Percentiles rank a stretch among this genome's conserved stretches.
Conservation (phyloP, 352 stramenopile species). For the Pilasporangium apinafurcum region DNA sequence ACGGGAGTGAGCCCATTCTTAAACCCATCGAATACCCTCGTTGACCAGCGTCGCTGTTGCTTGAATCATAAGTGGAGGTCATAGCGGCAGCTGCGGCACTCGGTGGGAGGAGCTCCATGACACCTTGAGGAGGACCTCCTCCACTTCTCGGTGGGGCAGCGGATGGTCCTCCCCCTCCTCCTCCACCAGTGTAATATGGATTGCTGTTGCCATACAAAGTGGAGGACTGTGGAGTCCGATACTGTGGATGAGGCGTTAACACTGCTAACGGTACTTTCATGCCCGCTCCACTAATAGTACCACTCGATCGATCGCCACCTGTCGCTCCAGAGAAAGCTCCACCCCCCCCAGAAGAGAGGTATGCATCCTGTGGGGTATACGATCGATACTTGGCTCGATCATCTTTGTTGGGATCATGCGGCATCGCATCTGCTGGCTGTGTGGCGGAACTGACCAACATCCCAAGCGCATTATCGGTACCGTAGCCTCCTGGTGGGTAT, state of each 20-base stretch:
- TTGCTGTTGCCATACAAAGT: background rate
- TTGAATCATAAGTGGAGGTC: constrained; percentile 10
- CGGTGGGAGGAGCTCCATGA: constrained; percentile 8
- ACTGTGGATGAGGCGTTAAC: background rate
- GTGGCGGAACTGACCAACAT: constrained; percentile 56
- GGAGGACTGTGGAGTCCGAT: background rate
- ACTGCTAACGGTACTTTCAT: no score
- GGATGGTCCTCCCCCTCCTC: background rate
- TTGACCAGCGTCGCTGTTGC: background rate
- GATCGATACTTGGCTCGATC: constrained; percentile 5
- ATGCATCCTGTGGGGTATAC: constrained; percentile 1
- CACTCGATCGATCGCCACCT: no score
- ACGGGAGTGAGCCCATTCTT: constrained; percentile 6
- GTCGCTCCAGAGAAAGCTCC: constrained; percentile 1
- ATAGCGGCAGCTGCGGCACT: constrained; percentile 1
- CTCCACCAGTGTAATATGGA: background rate
- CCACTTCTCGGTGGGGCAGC: background rate
- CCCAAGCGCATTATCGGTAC: constrained; percentile 30
- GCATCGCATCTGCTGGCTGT: constrained; percentile 20
- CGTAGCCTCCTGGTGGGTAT: constrained; percentile 12
- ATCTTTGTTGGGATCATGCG: constrained; percentile 13
- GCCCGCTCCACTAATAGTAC: no score
- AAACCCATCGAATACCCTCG: background rate
- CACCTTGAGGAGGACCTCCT: no score
- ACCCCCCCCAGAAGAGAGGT: background rate